Evolutionary conservation across 495 filamentous ascomycete genomes (phyloP), one percentile per base, ranked within the genome.

Genomic region (Barbatosphaeria neglecta): DNA sequence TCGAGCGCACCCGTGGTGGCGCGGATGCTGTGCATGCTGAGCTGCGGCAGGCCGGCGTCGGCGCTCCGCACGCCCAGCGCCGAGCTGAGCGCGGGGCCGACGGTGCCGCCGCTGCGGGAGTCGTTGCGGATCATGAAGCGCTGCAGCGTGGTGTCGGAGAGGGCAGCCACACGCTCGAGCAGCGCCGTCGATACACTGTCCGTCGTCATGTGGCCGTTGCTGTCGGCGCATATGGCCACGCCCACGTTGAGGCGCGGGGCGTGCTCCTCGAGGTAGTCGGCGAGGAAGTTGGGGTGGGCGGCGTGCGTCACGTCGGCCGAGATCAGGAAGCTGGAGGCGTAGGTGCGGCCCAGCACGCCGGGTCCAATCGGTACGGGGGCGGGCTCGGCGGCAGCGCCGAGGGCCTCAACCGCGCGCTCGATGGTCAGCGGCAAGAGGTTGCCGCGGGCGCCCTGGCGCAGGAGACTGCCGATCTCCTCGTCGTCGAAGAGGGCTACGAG

Each of bases 51-150:
- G 20, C 92, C 92, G 1, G 87, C 87, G 61, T 98, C 92, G 48
- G 92, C 81, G 1, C 88, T 82, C 39, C 88, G 70, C 60, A 93
- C 78, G 22, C 92, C 92, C 65, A 89, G 89, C 10, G 72, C 78
- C 13, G 77, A 70, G 50, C 80, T 86, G 37, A 94, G 72, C 83
- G 93, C 90, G 1, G 92, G 92, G 0, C 92, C 92, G n/a, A 96
- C 89, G 1, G 92, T 98, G 3, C 92, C 92, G 24, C 92, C 92
- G 52, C 77, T 83, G 25, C 92, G 72, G 7, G 70, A 79, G 61
- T 96, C 92, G 55, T 98, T 98, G 28, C 92, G 72, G 57, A 96
- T 95, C 70, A 95, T 89, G 72, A 96, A 96, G 11, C 90, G 68
- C 66, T 98, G 92, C 51, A 94, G 65, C 25, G 74, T 78, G 24